These are phyloP conservation scores for Handroanthus guayacan DNA, from an alignment of 257 asterid genomes.

Conservation along the genomic window DNA sequence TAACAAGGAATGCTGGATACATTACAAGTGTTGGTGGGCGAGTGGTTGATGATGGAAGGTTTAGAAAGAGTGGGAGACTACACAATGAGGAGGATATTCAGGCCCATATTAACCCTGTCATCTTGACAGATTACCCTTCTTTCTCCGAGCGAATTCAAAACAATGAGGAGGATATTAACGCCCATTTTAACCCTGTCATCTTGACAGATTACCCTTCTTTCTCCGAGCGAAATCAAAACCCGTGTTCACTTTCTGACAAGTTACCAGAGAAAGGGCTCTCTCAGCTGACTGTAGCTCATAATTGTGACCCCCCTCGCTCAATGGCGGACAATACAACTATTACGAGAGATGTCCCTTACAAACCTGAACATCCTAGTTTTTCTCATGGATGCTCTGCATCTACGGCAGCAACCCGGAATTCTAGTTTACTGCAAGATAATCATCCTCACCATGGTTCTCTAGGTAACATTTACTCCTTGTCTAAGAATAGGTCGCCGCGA, in stretches of 20 bases:
- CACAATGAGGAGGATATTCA: constrained; percentile 38
- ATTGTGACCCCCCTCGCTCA: constrained; percentile 37
- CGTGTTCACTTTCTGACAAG: constrained; percentile 39
- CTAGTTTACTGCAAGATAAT: constrained; percentile 38
- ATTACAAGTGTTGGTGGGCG: constrained; percentile 34
- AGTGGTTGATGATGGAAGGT: constrained; percentile 41
- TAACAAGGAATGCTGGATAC: constrained; percentile 36
- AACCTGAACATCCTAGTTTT: constrained; percentile 39
- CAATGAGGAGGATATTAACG: constrained; percentile 35
- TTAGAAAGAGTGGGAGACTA: constrained; percentile 36
- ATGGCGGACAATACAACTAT: constrained; percentile 49
- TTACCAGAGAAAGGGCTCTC: constrained; percentile 44
- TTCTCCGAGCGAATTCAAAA: constrained; percentile 13
- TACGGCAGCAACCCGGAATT: constrained; percentile 33
- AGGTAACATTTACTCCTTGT: constrained; percentile 36
- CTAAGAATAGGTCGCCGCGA: constrained; percentile 40
- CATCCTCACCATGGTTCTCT: constrained; percentile 38
- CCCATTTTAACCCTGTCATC: constrained; percentile 33
- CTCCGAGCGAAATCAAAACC: constrained; percentile 37
- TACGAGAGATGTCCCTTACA: constrained; percentile 48
- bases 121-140: constrained; percentile 41
- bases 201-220: constrained; percentile 41
- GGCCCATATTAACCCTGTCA: constrained; percentile 32
- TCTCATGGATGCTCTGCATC: constrained; percentile 42
- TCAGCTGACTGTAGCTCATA: constrained; percentile 29